Base-by-base conservation (phyloP, 2,329 filamentous ascomycete species). In the Endoconidiophora polonica region DNA sequence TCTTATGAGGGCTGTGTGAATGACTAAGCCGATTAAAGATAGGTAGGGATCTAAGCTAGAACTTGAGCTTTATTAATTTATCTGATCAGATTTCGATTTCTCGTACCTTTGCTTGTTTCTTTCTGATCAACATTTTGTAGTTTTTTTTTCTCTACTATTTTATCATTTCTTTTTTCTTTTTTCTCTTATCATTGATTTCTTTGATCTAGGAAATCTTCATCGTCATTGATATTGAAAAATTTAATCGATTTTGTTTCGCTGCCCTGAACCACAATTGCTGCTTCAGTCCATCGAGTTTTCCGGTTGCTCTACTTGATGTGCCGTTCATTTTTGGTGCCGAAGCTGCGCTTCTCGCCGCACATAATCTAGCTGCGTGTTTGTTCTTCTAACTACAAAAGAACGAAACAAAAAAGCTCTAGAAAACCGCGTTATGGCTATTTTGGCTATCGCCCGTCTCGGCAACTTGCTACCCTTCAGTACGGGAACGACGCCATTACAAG, bases 401-500 rank as follows among this genome's bases (percentile, higher is more conserved):
- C 4, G 10, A 6, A 4, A 7, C 5, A 10, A 29, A 29, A 29
- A 29, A 29, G 26, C 4, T 10, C 1, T 29, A 29, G 5, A 29
- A 7, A 29, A 7, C 26, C 6, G 10, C 2, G 10, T 10, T 29
- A 29, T 29, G 26, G 26, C 26, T 29, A 29, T 29, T 4, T 29
- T 10, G 6, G 26, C 43, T 24, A 22, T 24, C 43, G n/a, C 23
- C 29, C 43, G 41, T 9, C 43, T 44, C 20, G 24, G 33, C 22
- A 39, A 14, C 51, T 63, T 68, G 54, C 65, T 77, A 48, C 77
- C 77, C 24, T 81, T 81, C 63, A 69, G 75, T 54, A 62, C 69
- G 20, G 69, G 72, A 42, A 77, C 75, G n/a, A 79, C 77, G 10
- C 65, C 70, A 3, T 61, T 74, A 18, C 77, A 82, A 59, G 78